Conservation (phyloP, 1,139 yeast genomes). For the Fermentozyma sake region DNA sequence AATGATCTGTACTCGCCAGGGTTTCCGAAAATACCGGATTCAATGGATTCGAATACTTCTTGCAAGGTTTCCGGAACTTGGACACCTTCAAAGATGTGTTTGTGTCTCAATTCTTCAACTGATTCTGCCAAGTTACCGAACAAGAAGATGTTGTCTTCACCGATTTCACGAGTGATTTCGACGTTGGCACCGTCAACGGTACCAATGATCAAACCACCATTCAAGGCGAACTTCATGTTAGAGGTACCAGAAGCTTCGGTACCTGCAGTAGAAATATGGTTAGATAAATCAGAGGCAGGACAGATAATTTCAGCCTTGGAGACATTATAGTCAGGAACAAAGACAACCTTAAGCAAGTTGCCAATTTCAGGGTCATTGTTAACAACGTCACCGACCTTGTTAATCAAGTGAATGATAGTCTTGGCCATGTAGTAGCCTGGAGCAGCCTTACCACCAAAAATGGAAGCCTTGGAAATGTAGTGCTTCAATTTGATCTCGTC, state of each 20-base stretch:
- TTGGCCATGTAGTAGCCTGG: slow-evolving; percentile 97
- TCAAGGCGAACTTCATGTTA: slow-evolving; percentile 91
- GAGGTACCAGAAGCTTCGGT: slow-evolving; percentile 97
- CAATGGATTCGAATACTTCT: slow-evolving; percentile 65
- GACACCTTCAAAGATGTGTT: slow-evolving; percentile 59
- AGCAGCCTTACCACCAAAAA: slow-evolving; percentile 94
- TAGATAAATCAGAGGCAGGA: slow-evolving; percentile 88
- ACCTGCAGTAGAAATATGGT: slow-evolving; percentile 97
- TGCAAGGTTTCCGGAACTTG: slow-evolving; percentile 52
- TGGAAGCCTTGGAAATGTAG: slow-evolving; percentile 71
- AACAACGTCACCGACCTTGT: slow-evolving; percentile 74
- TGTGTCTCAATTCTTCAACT: slow-evolving; percentile 79
- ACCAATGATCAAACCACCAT: slow-evolving; percentile 92
- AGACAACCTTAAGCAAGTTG: slow-evolving; percentile 77
- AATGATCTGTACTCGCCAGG: slow-evolving; percentile 63
- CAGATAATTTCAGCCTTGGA: slow-evolving; percentile 88
- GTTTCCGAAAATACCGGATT: slow-evolving; percentile 68
- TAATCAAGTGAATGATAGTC: slow-evolving; percentile 79
- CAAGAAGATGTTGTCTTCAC: slow-evolving; percentile 87
- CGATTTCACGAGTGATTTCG: slow-evolving; percentile 89
- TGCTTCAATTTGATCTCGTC: slow-evolving; percentile 59
- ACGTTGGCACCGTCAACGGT: slow-evolving; percentile 97
- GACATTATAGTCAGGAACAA: slow-evolving; percentile 88
- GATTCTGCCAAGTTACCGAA: slow-evolving; percentile 89
- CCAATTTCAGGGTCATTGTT: slow-evolving; percentile 74